phyloP scores from a whole-genome alignment of 495 filamentous ascomycete species.

The Friedmanniomyces simplex region DNA sequence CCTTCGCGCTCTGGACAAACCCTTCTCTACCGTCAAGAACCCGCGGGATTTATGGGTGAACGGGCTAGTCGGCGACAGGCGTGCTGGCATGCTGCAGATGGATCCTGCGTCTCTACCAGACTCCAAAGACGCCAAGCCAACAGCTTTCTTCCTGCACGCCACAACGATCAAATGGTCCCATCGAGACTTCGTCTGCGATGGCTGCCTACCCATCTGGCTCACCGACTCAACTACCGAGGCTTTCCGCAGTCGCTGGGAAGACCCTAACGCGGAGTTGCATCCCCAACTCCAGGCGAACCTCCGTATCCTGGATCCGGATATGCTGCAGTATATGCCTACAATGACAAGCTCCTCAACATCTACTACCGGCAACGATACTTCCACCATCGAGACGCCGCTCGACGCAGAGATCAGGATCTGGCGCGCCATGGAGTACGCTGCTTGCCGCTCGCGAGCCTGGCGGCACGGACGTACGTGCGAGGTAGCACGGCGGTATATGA shows the following conservation, averaged over 20 bases:
- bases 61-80: background rate
- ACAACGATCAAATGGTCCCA: slow-evolving; percentile 10
- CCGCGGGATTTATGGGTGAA: background rate
- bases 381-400: background rate
- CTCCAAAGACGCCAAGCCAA: background rate
- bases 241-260: background rate
- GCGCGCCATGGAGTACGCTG: slow-evolving; percentile 2
- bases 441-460: slow-evolving; percentile 2
- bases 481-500: slow-evolving; percentile 5
- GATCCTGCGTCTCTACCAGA: background rate
- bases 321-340: background rate
- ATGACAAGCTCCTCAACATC: background rate
- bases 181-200: slow-evolving; percentile 5
- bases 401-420: slow-evolving; percentile 1
- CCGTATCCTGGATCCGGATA: background rate
- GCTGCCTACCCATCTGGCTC: slow-evolving; percentile 8
- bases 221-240: background rate
- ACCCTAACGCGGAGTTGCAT: background rate
- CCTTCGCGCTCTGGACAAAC: slow-evolving; percentile 1
- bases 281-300: background rate
- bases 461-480: slow-evolving; percentile 6
- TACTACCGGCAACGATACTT: too few relatives aligned
- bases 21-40: background rate
- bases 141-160: slow-evolving; percentile 6
- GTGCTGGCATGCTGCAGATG: slow-evolving; percentile 8